Evolutionary conservation across 257 asterid genomes (phyloP).

Genomic region (Solanum acaule): DNA sequence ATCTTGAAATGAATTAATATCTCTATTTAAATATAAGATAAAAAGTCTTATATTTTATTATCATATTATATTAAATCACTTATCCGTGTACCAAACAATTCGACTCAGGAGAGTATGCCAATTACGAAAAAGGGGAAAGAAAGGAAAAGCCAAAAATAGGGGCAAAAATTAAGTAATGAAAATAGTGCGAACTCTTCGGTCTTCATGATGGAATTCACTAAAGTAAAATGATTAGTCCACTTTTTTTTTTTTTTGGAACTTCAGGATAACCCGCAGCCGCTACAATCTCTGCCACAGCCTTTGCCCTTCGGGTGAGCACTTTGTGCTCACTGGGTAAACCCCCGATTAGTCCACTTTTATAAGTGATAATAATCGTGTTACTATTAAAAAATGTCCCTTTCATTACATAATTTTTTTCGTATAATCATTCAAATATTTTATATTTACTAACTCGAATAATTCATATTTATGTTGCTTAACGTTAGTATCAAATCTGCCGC

Average conservation of each 20-base stretch:
- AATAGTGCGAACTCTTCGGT: neutral
- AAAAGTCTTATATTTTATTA: too few relatives aligned
- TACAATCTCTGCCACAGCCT: too few relatives aligned
- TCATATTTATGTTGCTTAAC: neutral
- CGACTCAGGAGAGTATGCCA: accelerated
- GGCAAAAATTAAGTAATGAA: neutral
- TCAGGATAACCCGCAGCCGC: too few relatives aligned
- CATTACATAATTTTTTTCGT: neutral
- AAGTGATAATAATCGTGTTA: neutral
- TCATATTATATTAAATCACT: too few relatives aligned
- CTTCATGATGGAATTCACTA: neutral
- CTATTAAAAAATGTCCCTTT: neutral
- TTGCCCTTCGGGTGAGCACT: too few relatives aligned
- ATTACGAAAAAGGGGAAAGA: neutral
- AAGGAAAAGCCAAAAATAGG: neutral
- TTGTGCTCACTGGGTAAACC: too few relatives aligned
- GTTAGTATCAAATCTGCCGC: neutral
- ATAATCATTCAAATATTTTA: neutral
- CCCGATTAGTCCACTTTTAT: too few relatives aligned
- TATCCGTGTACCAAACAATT: neutral
- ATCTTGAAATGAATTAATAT: too few relatives aligned
- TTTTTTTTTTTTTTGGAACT: too few relatives aligned
- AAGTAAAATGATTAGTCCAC: neutral
- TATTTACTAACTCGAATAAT: neutral
- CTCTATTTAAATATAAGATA: too few relatives aligned